These are phyloP conservation scores for Gloeostereum incarnatum DNA, from an alignment of 768 basidiomycete genomes.

Conservation along the genomic window DNA sequence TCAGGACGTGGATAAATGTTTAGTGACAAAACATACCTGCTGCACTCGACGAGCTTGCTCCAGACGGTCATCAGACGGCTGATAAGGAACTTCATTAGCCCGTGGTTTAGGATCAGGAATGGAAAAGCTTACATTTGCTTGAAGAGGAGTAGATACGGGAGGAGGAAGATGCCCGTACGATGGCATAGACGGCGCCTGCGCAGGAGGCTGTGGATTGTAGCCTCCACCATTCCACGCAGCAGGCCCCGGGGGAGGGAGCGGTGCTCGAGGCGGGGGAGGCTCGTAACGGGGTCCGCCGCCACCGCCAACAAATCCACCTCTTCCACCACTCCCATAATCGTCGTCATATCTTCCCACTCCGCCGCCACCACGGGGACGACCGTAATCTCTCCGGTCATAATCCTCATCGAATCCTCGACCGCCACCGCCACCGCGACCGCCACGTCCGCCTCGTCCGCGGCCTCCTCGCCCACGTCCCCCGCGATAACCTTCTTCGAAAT, in stretches of 20 bases:
- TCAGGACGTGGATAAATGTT: background rate
- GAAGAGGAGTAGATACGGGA: slow-evolving; percentile 16
- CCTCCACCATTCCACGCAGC: slow-evolving; percentile 16
- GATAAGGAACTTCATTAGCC: slow-evolving; percentile 3
- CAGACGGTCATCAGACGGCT: slow-evolving; percentile 67
- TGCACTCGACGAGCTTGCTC: slow-evolving; percentile 87
- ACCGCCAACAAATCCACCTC: slow-evolving; percentile 18
- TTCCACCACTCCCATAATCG: slow-evolving; percentile 24
- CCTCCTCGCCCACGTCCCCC: slow-evolving; percentile 24
- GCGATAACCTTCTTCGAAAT: slow-evolving; percentile 21
- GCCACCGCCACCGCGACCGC: slow-evolving; percentile 31
- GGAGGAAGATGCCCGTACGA: slow-evolving; percentile 23
- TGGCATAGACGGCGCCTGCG: slow-evolving; percentile 9
- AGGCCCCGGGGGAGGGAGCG: too few relatives aligned
- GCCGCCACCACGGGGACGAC: slow-evolving; percentile 36
- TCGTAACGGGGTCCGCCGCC: slow-evolving; percentile 5
- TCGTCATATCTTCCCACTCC: slow-evolving; percentile 29
- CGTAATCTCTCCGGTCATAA: slow-evolving; percentile 39
- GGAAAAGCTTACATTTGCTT: slow-evolving; percentile 4
- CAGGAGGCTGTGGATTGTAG: slow-evolving; percentile 12
- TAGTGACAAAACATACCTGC: slow-evolving; percentile 31
- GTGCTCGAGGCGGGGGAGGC: too few relatives aligned
- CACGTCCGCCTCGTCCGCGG: slow-evolving; percentile 28
- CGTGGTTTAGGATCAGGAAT: background rate
- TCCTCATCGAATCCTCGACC: slow-evolving; percentile 32